Conservation (phyloP, 2,329 filamentous ascomycete species). For the Coniochaeta sp. region DNA sequence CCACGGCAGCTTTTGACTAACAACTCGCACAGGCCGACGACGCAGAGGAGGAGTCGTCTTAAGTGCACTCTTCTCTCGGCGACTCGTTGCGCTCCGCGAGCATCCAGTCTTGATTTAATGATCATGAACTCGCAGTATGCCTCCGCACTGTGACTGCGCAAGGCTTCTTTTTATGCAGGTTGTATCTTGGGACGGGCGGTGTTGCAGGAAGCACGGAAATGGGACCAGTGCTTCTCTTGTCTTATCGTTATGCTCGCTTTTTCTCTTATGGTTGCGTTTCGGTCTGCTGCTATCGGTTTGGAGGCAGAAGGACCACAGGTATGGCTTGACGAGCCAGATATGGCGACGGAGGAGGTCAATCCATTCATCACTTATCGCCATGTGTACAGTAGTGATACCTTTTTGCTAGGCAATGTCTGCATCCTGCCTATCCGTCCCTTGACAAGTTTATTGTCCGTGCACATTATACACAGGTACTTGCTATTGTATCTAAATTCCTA, state of each 20-base stretch:
- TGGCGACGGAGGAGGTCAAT: slow-evolving; percentile 5
- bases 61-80: slow-evolving; percentile 17
- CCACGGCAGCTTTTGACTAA: slow-evolving; percentile 3
- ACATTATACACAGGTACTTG: not conserved
- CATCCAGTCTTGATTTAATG: slow-evolving; percentile 13
- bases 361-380: not conserved
- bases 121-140: slow-evolving; percentile 10
- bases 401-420: not conserved
- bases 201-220: slow-evolving; percentile 19
- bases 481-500: too few species aligned
- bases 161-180: slow-evolving; percentile 12
- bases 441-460: not conserved
- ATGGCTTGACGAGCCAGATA: slow-evolving; percentile 12
- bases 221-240: slow-evolving; percentile 16
- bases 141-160: slow-evolving; percentile 4
- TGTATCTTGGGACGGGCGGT: slow-evolving; percentile 21
- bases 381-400: slow-evolving; percentile 13
- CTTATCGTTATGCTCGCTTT: slow-evolving; percentile 16
- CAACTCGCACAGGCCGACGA: slow-evolving; percentile 41
- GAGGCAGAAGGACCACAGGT: slow-evolving; percentile 9
- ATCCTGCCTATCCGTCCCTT: not conserved
- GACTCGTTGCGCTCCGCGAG: slow-evolving; percentile 15
- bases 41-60: slow-evolving; percentile 46
- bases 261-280: slow-evolving; percentile 3
- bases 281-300: slow-evolving; percentile 6